Conservation (phyloP, 2,329 filamentous ascomycete genomes). For the Ilyonectria robusta region DNA sequence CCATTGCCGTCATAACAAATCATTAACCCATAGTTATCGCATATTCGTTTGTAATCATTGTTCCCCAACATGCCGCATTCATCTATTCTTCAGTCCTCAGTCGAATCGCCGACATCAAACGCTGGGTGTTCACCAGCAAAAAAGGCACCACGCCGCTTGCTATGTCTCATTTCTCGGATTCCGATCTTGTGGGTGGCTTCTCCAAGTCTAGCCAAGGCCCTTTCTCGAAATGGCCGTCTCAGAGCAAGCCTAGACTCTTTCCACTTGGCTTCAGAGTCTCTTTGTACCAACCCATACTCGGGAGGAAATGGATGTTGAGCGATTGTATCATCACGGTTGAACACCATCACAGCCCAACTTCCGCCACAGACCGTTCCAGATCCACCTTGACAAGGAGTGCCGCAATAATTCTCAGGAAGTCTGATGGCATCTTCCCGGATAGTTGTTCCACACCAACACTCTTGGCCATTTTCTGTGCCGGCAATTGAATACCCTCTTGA, state of each 20-base stretch:
- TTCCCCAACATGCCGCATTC: not conserved
- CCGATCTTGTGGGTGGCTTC: not conserved
- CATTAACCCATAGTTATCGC: not conserved
- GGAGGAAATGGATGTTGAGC: not conserved
- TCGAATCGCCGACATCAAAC: not conserved
- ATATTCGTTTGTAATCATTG: not conserved
- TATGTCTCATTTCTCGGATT: slow-evolving; percentile 14
- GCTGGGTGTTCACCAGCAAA: not conserved
- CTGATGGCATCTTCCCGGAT: slow-evolving; percentile 43
- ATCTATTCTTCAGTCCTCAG: not conserved
- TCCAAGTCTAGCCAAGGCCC: not conserved
- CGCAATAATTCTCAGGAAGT: slow-evolving; percentile 45
- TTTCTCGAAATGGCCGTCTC: not conserved
- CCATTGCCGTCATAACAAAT: not conserved
- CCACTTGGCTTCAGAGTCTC: not conserved
- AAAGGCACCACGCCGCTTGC: not conserved
- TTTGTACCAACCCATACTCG: not conserved
- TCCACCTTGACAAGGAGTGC: slow-evolving; percentile 39
- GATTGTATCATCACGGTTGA: slow-evolving; percentile 16
- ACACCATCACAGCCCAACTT: slow-evolving; percentile 46
- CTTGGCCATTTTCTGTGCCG: slow-evolving; percentile 63
- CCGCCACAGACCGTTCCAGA: slow-evolving; percentile 42
- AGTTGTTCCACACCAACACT: slow-evolving; percentile 66
- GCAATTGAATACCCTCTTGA: slow-evolving; percentile 59
- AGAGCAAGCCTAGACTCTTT: not conserved